These are phyloP conservation scores for Boeremia lycopersici DNA, from an alignment of 2,329 filamentous ascomycete genomes.

Conservation along the genomic window DNA sequence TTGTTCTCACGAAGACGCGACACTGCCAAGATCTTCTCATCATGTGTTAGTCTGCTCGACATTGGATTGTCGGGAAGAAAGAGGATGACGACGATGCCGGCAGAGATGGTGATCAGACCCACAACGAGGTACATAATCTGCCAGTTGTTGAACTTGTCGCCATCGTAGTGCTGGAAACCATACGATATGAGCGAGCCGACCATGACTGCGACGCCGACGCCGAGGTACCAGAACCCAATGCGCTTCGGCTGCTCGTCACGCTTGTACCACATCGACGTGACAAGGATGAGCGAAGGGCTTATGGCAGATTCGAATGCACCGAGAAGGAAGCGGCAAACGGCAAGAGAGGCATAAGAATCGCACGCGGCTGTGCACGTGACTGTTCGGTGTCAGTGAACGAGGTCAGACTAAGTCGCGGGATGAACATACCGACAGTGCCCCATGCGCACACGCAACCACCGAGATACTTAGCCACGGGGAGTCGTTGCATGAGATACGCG, in stretches of 20 bases:
- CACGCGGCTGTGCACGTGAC: conserved; percentile 51
- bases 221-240: conserved; percentile 50
- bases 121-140: conserved; percentile 71
- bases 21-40: conserved; percentile 37
- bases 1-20: conserved; percentile 54
- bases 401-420: too few relatives aligned
- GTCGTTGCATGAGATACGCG: conserved; percentile 59
- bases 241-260: conserved; percentile 66
- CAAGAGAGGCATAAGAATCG: conserved; percentile 57
- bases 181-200: conserved; percentile 64
- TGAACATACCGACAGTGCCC: conserved; percentile 48
- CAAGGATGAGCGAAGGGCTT: conserved; percentile 65
- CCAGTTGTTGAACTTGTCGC: conserved; percentile 64
- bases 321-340: conserved; percentile 57
- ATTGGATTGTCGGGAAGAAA: conserved; percentile 59
- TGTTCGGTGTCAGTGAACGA: conserved; percentile 14
- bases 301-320: conserved; percentile 58
- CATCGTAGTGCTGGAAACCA: conserved; percentile 60
- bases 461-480: conserved; percentile 61
- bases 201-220: conserved; percentile 60
- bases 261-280: conserved; percentile 71
- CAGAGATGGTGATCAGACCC: conserved; percentile 40
- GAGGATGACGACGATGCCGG: conserved; percentile 53
- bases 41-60: conserved; percentile 25
- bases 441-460: conserved; percentile 52